Percentiles rank a stretch among this genome's conserved stretches.
Evolutionary conservation across 2,329 filamentous ascomycete genomes (phyloP).

Genomic region (Colletotrichum gigasporum): DNA sequence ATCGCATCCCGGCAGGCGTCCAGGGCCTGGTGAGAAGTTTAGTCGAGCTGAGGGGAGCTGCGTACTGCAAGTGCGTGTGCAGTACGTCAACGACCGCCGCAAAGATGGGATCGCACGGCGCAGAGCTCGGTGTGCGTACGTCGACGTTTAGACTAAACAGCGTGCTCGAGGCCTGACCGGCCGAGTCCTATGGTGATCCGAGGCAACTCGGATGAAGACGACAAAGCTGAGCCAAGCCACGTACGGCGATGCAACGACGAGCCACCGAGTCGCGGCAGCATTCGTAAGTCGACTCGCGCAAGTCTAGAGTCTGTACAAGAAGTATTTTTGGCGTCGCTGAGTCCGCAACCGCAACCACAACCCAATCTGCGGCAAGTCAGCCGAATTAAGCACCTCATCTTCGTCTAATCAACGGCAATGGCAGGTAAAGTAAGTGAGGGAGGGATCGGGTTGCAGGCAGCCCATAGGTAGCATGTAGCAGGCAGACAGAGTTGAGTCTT

Average conservation of each 20-base stretch:
- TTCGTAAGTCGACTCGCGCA: background rate
- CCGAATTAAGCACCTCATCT: background rate
- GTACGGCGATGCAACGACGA: background rate
- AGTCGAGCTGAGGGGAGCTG: slow-evolving; percentile 1
- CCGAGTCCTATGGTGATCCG: background rate
- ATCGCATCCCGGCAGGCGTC: background rate
- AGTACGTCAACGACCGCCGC: slow-evolving; percentile 1
- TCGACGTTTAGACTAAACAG: background rate
- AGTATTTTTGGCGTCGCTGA: background rate
- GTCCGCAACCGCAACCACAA: too few relatives aligned
- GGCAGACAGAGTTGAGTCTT: background rate
- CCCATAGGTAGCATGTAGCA: too few relatives aligned
- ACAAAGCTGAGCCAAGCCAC: slow-evolving; percentile 12
- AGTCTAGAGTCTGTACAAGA: too few relatives aligned
- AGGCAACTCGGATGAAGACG: background rate
- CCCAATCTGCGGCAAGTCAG: slow-evolving; percentile 13
- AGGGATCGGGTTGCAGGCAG: slow-evolving; percentile 1
- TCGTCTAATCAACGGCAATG: too few relatives aligned
- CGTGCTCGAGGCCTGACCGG: background rate
- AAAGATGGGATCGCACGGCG: background rate
- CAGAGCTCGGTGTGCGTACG: background rate
- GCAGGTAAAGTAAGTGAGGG: background rate
- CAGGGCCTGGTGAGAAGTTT: slow-evolving; percentile 2
- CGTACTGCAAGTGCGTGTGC: background rate
- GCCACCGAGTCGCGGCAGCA: too few relatives aligned